Conservation (phyloP, 2,329 filamentous ascomycete species). For the Cryphonectria radicalis region DNA sequence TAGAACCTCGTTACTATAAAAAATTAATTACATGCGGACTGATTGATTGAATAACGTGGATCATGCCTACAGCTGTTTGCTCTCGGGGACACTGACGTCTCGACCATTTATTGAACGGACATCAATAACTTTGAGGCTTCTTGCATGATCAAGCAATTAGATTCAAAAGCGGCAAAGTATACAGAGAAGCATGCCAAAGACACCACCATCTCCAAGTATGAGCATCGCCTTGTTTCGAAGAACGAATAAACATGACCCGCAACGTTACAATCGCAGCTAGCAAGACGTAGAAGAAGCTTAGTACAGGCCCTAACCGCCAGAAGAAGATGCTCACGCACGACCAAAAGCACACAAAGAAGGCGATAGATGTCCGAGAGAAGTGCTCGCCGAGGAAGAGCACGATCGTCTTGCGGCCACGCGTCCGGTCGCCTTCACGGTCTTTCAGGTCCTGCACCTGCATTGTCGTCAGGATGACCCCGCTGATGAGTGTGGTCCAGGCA, state of each 20-base stretch:
- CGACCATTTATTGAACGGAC: neutral
- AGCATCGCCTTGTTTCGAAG: slow-evolving; percentile 1
- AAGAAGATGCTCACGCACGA: slow-evolving; percentile 6
- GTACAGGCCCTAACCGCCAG: neutral
- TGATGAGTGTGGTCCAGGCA: slow-evolving; percentile 33
- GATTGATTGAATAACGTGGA: neutral
- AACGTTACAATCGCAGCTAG: neutral
- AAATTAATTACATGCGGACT: neutral
- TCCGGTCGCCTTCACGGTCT: slow-evolving; percentile 34
- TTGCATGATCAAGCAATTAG: neutral
- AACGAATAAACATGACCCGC: neutral
- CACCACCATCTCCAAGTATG: slow-evolving; percentile 18
- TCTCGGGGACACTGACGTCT: neutral
- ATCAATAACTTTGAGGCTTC: neutral
- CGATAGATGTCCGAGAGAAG: slow-evolving; percentile 1
- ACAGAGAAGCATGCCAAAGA: slow-evolving; percentile 13
- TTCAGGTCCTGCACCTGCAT: slow-evolving; percentile 29
- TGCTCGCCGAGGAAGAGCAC: slow-evolving; percentile 33
- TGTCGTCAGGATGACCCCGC: slow-evolving; percentile 34
- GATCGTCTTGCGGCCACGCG: slow-evolving; percentile 33
- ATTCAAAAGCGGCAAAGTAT: neutral
- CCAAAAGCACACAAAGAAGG: slow-evolving; percentile 15
- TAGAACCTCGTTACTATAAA: neutral
- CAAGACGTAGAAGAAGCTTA: neutral
- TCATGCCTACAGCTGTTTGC: neutral